Base-by-base conservation (phyloP, 2,329 filamentous ascomycete species). In the Fusarium nanum region DNA sequence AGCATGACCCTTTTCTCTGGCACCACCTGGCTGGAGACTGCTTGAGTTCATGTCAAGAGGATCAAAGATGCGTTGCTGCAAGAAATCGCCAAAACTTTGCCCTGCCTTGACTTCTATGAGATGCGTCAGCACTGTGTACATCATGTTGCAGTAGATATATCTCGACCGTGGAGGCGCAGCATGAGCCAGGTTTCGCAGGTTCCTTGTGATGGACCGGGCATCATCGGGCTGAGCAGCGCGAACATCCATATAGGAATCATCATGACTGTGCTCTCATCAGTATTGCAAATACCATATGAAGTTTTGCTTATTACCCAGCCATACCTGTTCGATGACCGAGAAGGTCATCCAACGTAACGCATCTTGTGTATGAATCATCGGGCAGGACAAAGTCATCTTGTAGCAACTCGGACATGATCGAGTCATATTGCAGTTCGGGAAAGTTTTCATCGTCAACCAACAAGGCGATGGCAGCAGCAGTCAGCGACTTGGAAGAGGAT, bases 81-180 rank as follows among this genome's bases (percentile, higher is more conserved):
- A 1, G 20, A 61, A 61, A 2, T 52, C 1, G 1, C 11, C 4
- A 14, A 67, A 66, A 1, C 1, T 1, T 1, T 61, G 27, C 3
- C 11, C 1, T 2, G 6, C 8, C 2, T 61, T 56, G 11, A 12
- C 2, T n/a, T 61, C 40, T 18, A 56, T 32, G 1, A 67, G 30
- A 25, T 67, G 40, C 0, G 64, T 67, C 12, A 54, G 27, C 8
- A 32, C 45, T 1, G 64, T 67, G 27, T 67, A 67, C 62, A 67
- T 67, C 45, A 67, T 67, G 22, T 67, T 67, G 14, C 62, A 67
- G 23, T 67, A 67, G 3, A 61, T 25, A 6, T 67, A 67, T 3
- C 32, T 45, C 9, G 40, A 44, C 16, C 62, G 37, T 0, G 58
- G 27, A 27, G 49, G 45, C 5, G 32, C 56, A 23, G 56, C 34